These are phyloP conservation scores for Hypomyces rosellus DNA, from an alignment of 2,329 filamentous ascomycete genomes.

Conservation along the genomic window DNA sequence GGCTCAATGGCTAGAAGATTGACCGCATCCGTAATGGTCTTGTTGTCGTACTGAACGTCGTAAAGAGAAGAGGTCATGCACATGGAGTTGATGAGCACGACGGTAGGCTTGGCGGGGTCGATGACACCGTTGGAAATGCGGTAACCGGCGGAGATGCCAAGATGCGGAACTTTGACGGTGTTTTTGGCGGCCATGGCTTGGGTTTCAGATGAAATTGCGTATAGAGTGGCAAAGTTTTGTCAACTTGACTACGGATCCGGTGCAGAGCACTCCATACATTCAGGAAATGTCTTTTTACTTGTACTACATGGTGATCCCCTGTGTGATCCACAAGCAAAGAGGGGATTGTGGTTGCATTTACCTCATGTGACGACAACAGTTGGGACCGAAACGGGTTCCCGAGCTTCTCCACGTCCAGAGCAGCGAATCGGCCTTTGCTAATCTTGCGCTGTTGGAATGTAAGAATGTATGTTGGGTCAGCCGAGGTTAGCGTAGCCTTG, in stretches of 20 bases:
- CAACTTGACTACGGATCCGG: too few species aligned
- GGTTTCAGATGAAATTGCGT: neutral
- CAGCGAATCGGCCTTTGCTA: too few species aligned
- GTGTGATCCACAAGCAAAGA: too few species aligned
- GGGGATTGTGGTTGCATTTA: too few species aligned
- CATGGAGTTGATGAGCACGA: constrained; percentile 47
- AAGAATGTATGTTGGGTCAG: too few species aligned
- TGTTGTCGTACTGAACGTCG: constrained; percentile 36
- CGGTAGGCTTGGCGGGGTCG: constrained; percentile 45
- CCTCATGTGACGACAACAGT: too few species aligned
- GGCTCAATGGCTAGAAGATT: constrained; percentile 49
- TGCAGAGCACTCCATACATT: neutral
- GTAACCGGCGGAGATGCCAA: constrained; percentile 42
- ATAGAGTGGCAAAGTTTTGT: neutral
- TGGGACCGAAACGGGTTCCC: too few species aligned
- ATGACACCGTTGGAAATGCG: constrained; percentile 34
- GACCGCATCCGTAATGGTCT: constrained; percentile 31
- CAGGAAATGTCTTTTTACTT: constrained; percentile 2
- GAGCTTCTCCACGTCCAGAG: too few species aligned
- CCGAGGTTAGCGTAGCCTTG: too few species aligned
- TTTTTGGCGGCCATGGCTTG: constrained; percentile 31
- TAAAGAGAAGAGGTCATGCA: constrained; percentile 43
- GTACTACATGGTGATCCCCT: too few species aligned
- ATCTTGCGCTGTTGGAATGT: too few species aligned
- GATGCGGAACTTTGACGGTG: constrained; percentile 41